Percentiles rank a stretch among this genome's conserved stretches.
These are phyloP conservation scores for Mycena capillaripes DNA, from an alignment of 768 basidiomycete species.

Conservation along the genomic window DNA sequence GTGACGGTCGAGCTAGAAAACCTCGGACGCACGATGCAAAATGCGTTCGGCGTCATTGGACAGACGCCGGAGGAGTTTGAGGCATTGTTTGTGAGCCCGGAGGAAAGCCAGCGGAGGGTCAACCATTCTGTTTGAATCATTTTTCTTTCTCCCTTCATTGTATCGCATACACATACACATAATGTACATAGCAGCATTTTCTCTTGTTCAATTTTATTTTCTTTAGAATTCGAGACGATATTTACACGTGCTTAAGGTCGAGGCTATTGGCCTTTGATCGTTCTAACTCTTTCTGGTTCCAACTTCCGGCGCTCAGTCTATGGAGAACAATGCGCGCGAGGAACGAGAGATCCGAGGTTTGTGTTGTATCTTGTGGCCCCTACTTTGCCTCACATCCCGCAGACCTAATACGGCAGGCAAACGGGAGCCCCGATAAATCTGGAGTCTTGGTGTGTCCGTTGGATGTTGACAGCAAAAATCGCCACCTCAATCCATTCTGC, in stretches of 20 bases:
- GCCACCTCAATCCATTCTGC: constrained; percentile 6
- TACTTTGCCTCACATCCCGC: constrained; percentile 1
- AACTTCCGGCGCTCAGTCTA: not conserved
- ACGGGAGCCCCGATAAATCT: constrained; percentile 52
- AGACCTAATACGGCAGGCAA: constrained; percentile 62
- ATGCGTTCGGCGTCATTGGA: constrained; percentile 94
- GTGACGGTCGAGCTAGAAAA: constrained; percentile 91
- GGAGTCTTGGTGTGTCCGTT: constrained; percentile 52
- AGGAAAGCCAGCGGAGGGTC: constrained; percentile 41
- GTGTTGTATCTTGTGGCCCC: not conserved
- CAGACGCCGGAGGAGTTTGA: constrained; percentile 88
- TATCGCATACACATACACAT: constrained; percentile 11
- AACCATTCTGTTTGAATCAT: constrained; percentile 39
- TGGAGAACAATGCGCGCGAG: constrained; percentile 39
- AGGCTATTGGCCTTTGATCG: not conserved
- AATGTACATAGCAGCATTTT: not conserved
- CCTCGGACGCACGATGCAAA: constrained; percentile 85
- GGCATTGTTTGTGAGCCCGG: constrained; percentile 68
- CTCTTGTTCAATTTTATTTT: not conserved
- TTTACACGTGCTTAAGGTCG: constrained; percentile 13
- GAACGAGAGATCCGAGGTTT: constrained; percentile 55
- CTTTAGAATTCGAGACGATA: not conserved
- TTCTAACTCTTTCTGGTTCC: not conserved
- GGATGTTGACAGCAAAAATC: constrained; percentile 14
- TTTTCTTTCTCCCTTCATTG: not conserved